Evolutionary conservation across 257 asterid genomes (phyloP).

Genomic region (Solanum microdontum): DNA sequence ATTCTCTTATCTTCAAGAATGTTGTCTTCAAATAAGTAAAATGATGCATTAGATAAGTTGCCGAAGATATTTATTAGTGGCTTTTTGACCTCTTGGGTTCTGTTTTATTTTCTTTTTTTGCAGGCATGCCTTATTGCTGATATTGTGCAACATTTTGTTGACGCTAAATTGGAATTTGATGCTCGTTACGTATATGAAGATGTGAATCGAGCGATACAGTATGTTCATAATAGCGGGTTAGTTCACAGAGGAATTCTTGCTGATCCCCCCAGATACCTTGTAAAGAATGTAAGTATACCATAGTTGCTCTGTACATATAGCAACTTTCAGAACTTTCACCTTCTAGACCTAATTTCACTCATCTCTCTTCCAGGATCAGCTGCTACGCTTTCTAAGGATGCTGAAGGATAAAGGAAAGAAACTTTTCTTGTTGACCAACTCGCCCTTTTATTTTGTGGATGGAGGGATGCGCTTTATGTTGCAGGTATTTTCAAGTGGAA

Average conservation of each 20-base stretch:
- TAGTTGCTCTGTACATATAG: not conserved
- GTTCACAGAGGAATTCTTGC: constrained; percentile 78
- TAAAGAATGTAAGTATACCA: constrained; percentile 58
- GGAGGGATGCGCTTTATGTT: constrained; percentile 92
- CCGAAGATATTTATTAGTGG: not conserved
- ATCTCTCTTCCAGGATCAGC: constrained; percentile 45
- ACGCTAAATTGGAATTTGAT: constrained; percentile 91
- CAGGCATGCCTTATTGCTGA: constrained; percentile 98
- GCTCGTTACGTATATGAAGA: constrained; percentile 85
- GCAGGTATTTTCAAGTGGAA: constrained; percentile 44
- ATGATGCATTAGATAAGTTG: not conserved
- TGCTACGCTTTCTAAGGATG: constrained; percentile 62
- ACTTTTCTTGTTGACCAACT: constrained; percentile 87
- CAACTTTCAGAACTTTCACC: not conserved
- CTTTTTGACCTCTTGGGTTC: not conserved
- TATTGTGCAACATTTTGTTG: constrained; percentile 90
- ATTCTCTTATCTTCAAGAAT: not conserved
- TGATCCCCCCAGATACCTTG: constrained; percentile 72
- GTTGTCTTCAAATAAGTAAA: not conserved
- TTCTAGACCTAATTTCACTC: not conserved
- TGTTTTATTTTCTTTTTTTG: not conserved
- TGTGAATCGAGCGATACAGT: constrained; percentile 82
- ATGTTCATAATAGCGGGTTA: constrained; percentile 83
- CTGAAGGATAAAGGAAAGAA: constrained; percentile 85
- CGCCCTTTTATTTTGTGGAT: constrained; percentile 90